Evolutionary conservation across 1,139 yeast genomes (phyloP).

Genomic region (Hyphopichia khmerensis): DNA sequence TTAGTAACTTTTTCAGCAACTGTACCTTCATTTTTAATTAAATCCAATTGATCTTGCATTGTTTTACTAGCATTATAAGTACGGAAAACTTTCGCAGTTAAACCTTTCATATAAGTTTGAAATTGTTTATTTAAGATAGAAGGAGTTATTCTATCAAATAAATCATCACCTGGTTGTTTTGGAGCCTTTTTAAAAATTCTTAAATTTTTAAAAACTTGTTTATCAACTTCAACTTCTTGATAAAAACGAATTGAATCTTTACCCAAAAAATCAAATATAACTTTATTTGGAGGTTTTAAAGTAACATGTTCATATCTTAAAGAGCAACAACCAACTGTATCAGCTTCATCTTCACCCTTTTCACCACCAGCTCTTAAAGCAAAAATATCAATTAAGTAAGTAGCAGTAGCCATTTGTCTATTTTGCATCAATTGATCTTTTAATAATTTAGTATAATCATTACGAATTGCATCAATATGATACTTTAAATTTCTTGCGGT

Average conservation of each 20-base stretch:
- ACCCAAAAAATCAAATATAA: conserved; percentile 93
- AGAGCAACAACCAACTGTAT: conserved; percentile 97
- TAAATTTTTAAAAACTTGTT: conserved; percentile 85
- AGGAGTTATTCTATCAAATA: conserved; percentile 89
- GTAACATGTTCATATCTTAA: conserved; percentile 86
- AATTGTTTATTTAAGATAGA: conserved; percentile 78
- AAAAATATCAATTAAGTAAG: conserved; percentile 88
- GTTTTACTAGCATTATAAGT: conserved; percentile 95
- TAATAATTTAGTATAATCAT: conserved; percentile 69
- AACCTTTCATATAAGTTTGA: conserved; percentile 87
- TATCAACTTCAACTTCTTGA: conserved; percentile 89
- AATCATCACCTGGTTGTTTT: conserved; percentile 86
- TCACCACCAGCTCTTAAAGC: conserved; percentile 99
- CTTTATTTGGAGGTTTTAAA: conserved; percentile 80
- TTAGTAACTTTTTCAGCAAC: conserved; percentile 83
- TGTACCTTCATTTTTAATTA: conserved; percentile 80
- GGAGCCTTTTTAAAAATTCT: conserved; percentile 85
- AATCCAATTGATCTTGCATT: conserved; percentile 90
- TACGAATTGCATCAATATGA: conserved; percentile 71
- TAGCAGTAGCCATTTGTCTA: conserved; percentile 92
- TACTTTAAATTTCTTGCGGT: conserved; percentile 82
- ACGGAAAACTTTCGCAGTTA: conserved; percentile 96
- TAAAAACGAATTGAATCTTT: conserved; percentile 91
- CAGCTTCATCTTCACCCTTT: conserved; percentile 96
- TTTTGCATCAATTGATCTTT: conserved; percentile 79